Evolutionary conservation across 371 early-diverging fungal species (phyloP).

Genomic region (Mortierella sp.): DNA sequence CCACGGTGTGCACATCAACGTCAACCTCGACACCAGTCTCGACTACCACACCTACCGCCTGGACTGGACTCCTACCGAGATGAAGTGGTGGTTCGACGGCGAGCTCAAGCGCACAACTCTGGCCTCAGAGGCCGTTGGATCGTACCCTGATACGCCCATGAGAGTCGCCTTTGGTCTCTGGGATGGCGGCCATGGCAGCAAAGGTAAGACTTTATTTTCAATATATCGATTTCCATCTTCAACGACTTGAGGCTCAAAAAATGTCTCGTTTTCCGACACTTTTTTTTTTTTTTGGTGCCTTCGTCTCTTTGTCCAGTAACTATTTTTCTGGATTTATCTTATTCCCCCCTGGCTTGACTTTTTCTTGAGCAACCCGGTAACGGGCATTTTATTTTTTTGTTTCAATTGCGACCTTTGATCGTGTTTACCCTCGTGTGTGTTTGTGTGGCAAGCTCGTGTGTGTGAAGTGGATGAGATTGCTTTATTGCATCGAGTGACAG

Average conservation of each 20-base stretch:
- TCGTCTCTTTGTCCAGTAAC: background rate
- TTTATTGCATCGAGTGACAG: background rate
- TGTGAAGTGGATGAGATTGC: background rate
- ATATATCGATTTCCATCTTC: background rate
- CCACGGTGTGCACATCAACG: constrained; percentile 19
- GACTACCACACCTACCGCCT: constrained; percentile 61
- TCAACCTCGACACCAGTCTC: constrained; percentile 37
- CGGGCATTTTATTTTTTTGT: background rate
- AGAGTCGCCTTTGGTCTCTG: constrained; percentile 75
- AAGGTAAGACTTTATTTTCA: constrained; percentile 61
- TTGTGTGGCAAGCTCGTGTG: background rate
- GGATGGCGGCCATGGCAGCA: constrained; percentile 72
- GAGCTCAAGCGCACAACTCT: constrained; percentile 60
- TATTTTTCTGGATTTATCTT: background rate
- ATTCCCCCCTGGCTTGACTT: background rate
- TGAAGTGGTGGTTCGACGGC: constrained; percentile 68
- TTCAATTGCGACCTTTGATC: background rate
- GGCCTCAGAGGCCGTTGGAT: constrained; percentile 35
- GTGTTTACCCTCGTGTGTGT: background rate
- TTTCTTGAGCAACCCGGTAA: background rate
- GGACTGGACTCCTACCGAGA: constrained; percentile 68
- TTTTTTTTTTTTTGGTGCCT: background rate
- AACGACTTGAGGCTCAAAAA: background rate
- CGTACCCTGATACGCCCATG: constrained; percentile 66
- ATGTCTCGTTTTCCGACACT: background rate